phyloP scores from a whole-genome alignment of 2,329 filamentous ascomycete genomes.

The Acarospora socialis region DNA sequence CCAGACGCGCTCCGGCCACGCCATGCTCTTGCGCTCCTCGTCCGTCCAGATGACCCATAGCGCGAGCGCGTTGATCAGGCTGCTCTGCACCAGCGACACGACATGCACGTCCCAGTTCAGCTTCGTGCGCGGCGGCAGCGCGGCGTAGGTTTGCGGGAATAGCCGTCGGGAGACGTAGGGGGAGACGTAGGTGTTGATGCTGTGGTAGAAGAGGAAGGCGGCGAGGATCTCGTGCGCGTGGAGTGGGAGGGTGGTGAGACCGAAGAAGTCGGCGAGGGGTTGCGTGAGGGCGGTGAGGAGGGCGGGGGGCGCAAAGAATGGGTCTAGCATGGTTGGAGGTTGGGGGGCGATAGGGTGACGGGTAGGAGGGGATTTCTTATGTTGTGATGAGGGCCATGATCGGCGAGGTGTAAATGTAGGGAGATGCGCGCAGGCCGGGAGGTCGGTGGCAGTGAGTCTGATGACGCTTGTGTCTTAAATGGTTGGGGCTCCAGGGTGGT shows the following conservation, averaged over 20 bases:
- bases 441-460: no score
- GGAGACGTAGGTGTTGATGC: slow-evolving; percentile 39
- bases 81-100: slow-evolving; percentile 46
- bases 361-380: not conserved
- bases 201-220: slow-evolving; percentile 42
- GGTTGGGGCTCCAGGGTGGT: no score
- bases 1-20: slow-evolving; percentile 39
- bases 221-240: slow-evolving; percentile 49
- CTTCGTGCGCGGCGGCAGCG: slow-evolving; percentile 40
- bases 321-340: slow-evolving; percentile 36
- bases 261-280: slow-evolving; percentile 37
- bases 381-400: no score
- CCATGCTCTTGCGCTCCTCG: slow-evolving; percentile 40
- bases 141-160: slow-evolving; percentile 40
- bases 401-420: no score
- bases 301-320: slow-evolving; percentile 35
- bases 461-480: no score
- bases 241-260: slow-evolving; percentile 40
- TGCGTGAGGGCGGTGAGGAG: slow-evolving; percentile 34
- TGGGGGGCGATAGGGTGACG: slow-evolving; percentile 29
- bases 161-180: slow-evolving; percentile 39
- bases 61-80: slow-evolving; percentile 40
- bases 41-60: slow-evolving; percentile 45
- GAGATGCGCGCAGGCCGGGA: no score
- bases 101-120: slow-evolving; percentile 56